Conservation (phyloP, 345 rosid genomes). For the Moricandia moricandioides region DNA sequence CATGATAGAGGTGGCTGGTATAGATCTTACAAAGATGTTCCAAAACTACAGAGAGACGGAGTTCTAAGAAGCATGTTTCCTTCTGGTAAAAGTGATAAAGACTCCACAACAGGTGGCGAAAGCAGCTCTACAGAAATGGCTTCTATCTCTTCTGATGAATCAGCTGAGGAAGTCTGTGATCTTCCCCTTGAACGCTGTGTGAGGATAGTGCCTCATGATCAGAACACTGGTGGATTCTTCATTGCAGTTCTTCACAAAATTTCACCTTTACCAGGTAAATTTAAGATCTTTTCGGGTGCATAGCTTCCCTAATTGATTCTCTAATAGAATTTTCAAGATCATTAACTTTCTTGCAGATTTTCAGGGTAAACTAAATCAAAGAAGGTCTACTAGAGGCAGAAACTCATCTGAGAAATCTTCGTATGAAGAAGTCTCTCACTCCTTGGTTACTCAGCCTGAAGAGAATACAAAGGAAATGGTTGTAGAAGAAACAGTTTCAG, state of each 20-base stretch:
- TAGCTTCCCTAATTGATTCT: background rate
- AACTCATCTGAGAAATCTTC: conserved; percentile 33
- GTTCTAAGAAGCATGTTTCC: conserved; percentile 81
- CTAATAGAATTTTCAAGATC: background rate
- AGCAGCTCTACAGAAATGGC: conserved; percentile 7
- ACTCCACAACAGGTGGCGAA: background rate
- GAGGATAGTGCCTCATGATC: conserved; percentile 96
- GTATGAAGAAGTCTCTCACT: conserved; percentile 32
- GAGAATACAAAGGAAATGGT: conserved; percentile 37
- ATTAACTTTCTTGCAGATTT: conserved; percentile 39
- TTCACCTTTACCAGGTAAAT: conserved; percentile 70
- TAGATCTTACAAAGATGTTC: conserved; percentile 65
- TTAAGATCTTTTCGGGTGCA: background rate
- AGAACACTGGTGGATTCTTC: conserved; percentile 92
- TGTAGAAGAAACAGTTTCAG: conserved; percentile 40
- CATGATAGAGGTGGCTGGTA: conserved; percentile 71
- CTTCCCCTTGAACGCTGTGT: conserved; percentile 82
- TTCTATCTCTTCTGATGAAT: conserved; percentile 12
- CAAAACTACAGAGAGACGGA: conserved; percentile 48
- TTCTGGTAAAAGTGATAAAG: conserved; percentile 48
- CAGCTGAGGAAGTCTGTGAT: conserved; percentile 59
- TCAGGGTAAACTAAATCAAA: conserved; percentile 40
- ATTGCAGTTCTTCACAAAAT: conserved; percentile 78
- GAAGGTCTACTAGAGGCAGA: conserved; percentile 32
- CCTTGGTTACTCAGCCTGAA: conserved; percentile 37